Base-by-base conservation (phyloP, 306 rosid species). In the Gillenia trifoliata region DNA sequence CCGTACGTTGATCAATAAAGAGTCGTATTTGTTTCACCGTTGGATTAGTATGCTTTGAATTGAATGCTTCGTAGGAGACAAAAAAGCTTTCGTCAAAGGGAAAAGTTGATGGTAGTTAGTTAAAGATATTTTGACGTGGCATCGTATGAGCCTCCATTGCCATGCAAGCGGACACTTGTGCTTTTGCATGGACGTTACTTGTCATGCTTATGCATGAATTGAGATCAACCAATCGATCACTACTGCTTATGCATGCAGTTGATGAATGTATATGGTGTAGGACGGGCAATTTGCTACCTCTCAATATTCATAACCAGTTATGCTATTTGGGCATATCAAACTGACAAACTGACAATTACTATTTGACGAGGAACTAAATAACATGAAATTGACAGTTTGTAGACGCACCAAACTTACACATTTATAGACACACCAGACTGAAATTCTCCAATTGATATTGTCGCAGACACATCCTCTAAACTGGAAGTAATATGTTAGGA, bases 141-240 rank as follows among this genome's bases (percentile, higher is more conserved):
- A 3, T n/a, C 22, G 25, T n/a, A 29, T 50, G 56, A 11, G 4
- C 6, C 11, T 20, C 47, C 36, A 10, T 17, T 19, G 47, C 29
- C 74, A 70, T 70, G 74, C 74, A 70, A 2, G 62, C 19, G 6
- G 47, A 31, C 62, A 70, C 62, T 13, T 50, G 74, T 56, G 45
- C 30, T 11, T 47, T 9, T 50, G 73, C 28, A 50, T 30, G 30
- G 11, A 1, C 17, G 59, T 43, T 43, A 47, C 40, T 40, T 47
- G 72, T 47, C 43, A 0, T 16, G 57, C 60, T 43, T 6, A 29
- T 20, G 60, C 26, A 2, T 8, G 0, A 55, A 55, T 45, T 43
- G 50, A 54, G 59, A 6, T 3, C 8, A 54, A 54, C 59, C 59
- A 6, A 6, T 54, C 59, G 59, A 8, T 2, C 0, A 20, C 59